These are phyloP conservation scores for Leccinum fuscescens DNA, from an alignment of 1,284 basidiomycete species.

Conservation along the genomic window DNA sequence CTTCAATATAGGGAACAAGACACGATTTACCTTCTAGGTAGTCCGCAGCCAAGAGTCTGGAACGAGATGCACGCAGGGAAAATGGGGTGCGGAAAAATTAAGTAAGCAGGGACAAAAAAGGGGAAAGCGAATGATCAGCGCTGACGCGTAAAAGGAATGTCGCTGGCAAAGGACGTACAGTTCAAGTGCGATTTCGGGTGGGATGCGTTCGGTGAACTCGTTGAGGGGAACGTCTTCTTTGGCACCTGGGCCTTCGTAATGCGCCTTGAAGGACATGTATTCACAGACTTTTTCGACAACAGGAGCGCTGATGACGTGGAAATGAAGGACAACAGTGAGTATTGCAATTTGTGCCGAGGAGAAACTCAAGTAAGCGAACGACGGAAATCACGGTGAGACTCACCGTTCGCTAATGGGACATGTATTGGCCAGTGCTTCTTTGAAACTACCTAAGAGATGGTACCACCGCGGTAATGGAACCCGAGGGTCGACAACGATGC, in stretches of 20 bases:
- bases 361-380: slow-evolving; percentile 4
- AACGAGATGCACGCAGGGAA: slow-evolving; percentile 11
- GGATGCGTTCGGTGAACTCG: slow-evolving; percentile 75
- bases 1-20: slow-evolving; percentile 17
- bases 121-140: slow-evolving; percentile 15
- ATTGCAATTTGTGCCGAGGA: background rate
- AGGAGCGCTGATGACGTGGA: slow-evolving; percentile 48
- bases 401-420: slow-evolving; percentile 50
- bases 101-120: background rate
- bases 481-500: background rate
- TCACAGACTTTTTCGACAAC: slow-evolving; percentile 82
- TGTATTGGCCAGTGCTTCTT: slow-evolving; percentile 48
- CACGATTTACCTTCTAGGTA: slow-evolving; percentile 61
- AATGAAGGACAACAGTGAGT: background rate
- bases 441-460: slow-evolving; percentile 43
- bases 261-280: slow-evolving; percentile 76
- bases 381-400: slow-evolving; percentile 9
- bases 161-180: slow-evolving; percentile 51
- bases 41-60: slow-evolving; percentile 68
- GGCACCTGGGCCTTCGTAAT: slow-evolving; percentile 56
- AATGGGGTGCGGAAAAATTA: slow-evolving; percentile 40
- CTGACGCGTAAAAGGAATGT: background rate
- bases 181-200: slow-evolving; percentile 79
- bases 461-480: slow-evolving; percentile 12
- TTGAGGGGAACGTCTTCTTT: slow-evolving; percentile 69